A percentile compares a stretch with the other conserved stretches of the same genome.
Evolutionary conservation across 768 basidiomycete species (phyloP).

Genomic region (Rhodosporidiobolus sp.): DNA sequence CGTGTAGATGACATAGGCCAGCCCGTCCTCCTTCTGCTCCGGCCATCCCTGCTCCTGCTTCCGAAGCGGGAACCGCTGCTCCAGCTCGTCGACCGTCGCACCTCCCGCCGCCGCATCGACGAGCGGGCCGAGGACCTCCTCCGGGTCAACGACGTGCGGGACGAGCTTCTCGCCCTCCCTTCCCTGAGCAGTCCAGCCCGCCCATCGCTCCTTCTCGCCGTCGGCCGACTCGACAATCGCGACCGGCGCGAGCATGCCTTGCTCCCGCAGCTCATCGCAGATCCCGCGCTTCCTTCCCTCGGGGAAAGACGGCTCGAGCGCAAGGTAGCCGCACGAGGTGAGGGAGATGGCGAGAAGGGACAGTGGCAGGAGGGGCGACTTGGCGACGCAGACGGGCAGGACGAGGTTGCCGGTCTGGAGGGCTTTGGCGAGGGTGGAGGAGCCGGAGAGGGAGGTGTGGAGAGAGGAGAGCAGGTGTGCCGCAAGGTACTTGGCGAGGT

Average conservation of each 20-base stretch:
- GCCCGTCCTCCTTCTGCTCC: not conserved
- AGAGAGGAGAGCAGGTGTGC: not conserved
- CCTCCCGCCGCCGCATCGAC: not conserved
- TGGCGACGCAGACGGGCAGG: conserved; percentile 29
- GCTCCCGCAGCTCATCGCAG: conserved; percentile 10
- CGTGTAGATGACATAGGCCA: conserved; percentile 39
- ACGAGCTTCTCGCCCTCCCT: not conserved
- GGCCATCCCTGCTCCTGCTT: not conserved
- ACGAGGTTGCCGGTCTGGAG: conserved; percentile 8
- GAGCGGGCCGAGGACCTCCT: not conserved
- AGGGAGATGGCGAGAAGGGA: conserved; percentile 29
- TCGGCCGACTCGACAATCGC: conserved; percentile 17
- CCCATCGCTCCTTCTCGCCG: conserved; percentile 13
- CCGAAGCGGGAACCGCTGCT: not conserved
- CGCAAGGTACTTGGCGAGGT: conserved; percentile 24
- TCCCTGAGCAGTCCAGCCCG: not conserved
- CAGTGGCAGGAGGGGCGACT: conserved; percentile 29
- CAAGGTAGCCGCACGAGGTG: conserved; percentile 35
- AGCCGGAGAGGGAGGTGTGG: not conserved
- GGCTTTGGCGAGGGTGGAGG: not conserved
- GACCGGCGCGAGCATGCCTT: conserved; percentile 13
- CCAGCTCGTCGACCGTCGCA: not conserved
- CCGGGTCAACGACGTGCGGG: not conserved
- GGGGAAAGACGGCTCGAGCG: conserved; percentile 38
- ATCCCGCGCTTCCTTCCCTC: conserved; percentile 27